These are phyloP conservation scores for Centrapalus pauciflorus DNA, from an alignment of 129 eudicot species.

Conservation along the genomic window DNA sequence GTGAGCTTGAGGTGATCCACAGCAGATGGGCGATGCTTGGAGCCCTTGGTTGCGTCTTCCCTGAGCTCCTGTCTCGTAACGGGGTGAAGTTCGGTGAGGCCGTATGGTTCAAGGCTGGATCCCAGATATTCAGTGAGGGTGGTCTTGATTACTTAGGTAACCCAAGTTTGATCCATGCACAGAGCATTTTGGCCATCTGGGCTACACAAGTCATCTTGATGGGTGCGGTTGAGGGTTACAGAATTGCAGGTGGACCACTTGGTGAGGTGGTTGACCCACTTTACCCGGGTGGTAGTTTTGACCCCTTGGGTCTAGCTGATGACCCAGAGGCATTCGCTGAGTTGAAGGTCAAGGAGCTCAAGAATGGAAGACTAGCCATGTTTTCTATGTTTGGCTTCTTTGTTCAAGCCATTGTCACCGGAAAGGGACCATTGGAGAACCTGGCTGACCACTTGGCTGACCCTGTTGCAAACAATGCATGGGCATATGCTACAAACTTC, in stretches of 20 bases:
- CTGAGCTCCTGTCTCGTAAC: conserved; percentile 37
- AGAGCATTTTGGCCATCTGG: conserved; percentile 38
- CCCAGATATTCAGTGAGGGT: conserved; percentile 42
- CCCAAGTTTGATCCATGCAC: conserved; percentile 39
- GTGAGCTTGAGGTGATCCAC: conserved; percentile 42
- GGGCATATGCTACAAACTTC: conserved; percentile 41
- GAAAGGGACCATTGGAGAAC: conserved; percentile 82
- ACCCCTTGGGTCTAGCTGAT: conserved; percentile 74
- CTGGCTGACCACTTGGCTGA: conserved; percentile 62
- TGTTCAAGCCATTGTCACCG: conserved; percentile 73
- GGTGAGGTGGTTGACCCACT: conserved; percentile 76
- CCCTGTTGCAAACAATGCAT: conserved; percentile 42
- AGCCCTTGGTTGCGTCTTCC: conserved; percentile 40
- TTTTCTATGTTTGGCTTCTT: conserved; percentile 79
- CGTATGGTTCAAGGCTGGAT: conserved; percentile 40
- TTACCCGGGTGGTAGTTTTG: conserved; percentile 73
- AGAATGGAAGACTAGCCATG: conserved; percentile 74
- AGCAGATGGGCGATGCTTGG: conserved; percentile 64
- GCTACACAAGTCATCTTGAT: conserved; percentile 42
- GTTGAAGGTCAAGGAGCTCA: conserved; percentile 67
- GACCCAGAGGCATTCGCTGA: conserved; percentile 81
- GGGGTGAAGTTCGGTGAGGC: conserved; percentile 41
- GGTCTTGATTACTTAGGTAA: conserved; percentile 42
- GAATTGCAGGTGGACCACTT: conserved; percentile 70
- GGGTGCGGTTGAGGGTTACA: conserved; percentile 66